These are phyloP conservation scores for Pyrenula massariospora DNA, from an alignment of 495 filamentous ascomycete species.

Conservation along the genomic window DNA sequence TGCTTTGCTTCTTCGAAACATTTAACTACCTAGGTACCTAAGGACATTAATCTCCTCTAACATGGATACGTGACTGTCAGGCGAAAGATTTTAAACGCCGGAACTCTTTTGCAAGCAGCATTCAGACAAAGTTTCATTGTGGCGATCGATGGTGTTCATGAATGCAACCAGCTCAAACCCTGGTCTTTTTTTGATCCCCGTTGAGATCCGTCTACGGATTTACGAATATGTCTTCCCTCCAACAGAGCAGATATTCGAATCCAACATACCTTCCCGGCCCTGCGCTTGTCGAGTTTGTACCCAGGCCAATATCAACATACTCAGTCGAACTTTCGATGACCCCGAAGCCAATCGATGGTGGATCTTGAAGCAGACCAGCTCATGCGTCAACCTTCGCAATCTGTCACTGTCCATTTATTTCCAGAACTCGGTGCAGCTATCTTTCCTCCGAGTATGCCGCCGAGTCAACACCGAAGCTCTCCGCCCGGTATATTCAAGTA, in stretches of 20 bases:
- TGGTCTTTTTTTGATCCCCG: background rate
- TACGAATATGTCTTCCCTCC: background rate
- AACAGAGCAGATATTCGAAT: background rate
- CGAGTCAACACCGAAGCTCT: background rate
- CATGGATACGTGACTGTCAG: too few species aligned
- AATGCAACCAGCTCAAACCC: background rate
- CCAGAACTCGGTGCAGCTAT: background rate
- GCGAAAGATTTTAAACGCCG: too few species aligned
- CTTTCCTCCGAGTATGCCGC: background rate
- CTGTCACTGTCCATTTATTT: background rate
- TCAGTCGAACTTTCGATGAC: background rate
- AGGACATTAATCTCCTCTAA: too few species aligned
- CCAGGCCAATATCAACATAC: background rate
- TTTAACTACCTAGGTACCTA: too few species aligned
- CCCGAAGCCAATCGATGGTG: background rate
- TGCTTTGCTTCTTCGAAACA: too few species aligned
- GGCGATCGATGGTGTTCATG: too few species aligned
- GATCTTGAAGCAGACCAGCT: background rate
- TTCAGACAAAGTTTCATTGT: too few species aligned
- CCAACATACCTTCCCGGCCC: background rate
- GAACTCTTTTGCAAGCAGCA: too few species aligned
- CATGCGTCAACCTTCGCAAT: background rate
- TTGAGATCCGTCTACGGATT: background rate
- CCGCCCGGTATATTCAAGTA: background rate
- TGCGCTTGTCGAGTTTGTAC: background rate